Conservation (phyloP, 805 yeast genomes). For the Candida golubevii region DNA sequence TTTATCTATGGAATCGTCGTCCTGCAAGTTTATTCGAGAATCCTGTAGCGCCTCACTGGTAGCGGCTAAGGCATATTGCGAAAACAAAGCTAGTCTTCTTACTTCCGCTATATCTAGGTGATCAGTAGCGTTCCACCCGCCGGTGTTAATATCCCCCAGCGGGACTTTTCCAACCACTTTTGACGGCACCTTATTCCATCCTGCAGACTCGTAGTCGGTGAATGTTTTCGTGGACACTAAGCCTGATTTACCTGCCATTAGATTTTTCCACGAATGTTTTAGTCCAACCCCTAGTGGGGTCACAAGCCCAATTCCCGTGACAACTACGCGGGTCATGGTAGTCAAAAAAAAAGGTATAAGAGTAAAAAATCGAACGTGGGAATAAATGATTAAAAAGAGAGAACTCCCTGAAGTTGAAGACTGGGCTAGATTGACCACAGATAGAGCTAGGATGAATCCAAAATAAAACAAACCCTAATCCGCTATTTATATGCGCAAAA, state of each 20-base stretch:
- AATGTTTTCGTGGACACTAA: constrained; percentile 47
- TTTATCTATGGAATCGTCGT: neutral
- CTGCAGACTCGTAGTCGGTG: constrained; percentile 38
- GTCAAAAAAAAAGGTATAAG: no score
- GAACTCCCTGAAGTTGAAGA: no score
- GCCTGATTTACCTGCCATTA: constrained; percentile 54
- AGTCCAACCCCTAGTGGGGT: constrained; percentile 83
- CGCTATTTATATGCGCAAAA: no score
- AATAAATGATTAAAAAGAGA: no score
- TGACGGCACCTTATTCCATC: constrained; percentile 57
- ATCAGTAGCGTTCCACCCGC: constrained; percentile 49
- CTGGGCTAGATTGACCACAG: no score
- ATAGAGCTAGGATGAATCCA: no score
- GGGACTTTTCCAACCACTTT: constrained; percentile 77
- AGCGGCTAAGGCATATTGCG: constrained; percentile 77
- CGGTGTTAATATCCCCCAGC: constrained; percentile 37
- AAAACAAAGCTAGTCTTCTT: constrained; percentile 63
- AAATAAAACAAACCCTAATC: no score
- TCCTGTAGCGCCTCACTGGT: constrained; percentile 72
- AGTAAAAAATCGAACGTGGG: no score
- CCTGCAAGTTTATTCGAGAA: constrained; percentile 37
- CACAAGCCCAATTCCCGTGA: constrained; percentile 86
- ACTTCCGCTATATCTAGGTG: constrained; percentile 46
- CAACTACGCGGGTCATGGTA: constrained; percentile 60
- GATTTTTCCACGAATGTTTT: constrained; percentile 46